Base-by-base conservation (phyloP, 371 early-diverging fungal species). In the Ecytonucleospora hepatopenaei region DNA sequence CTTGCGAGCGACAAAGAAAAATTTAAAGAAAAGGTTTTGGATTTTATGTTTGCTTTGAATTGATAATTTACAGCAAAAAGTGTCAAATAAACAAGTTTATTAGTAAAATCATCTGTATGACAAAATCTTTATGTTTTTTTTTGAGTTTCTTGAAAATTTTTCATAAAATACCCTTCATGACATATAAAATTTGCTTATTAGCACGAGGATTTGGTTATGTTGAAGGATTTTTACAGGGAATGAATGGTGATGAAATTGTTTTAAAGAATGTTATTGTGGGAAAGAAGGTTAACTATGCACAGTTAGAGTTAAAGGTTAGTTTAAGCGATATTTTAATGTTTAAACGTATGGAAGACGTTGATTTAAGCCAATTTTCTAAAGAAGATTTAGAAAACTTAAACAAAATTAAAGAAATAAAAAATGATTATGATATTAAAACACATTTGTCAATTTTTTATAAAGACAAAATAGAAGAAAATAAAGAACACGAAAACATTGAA, bases 21-120 rank as follows among this genome's bases (percentile, higher is more conserved):
- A 24, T 72, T 72, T 59, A 61, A 57, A 55, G 31, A 28, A 16
- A 47, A 55, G 16, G n/a, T 72, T n/a, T 16, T 67, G 32, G 46
- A 24, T 1, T 56, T 28, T 15, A 47, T 65, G n/a, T 21, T 16
- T 12, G 0, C 24, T 35, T 23, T 40, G 0, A 59, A 59, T 24
- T 56, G 48, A 28, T 31, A 62, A 0, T n/a, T n/a, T n/a, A n/a
- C n/a, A n/a, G n/a, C n/a, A n/a, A n/a, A n/a, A n/a, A n/a, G n/a
- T n/a, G n/a, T n/a, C 19, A 48, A 32, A 32, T 67, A 53, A 48
- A 59, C 5, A 5, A 17, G 40, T 40, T 5, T 40, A 40, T 40
- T 40, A 5, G n/a, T 12, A 54, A 5, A 54, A 54, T 12, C 12
- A 35, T 35, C 30, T 16, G 15, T 8, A 5, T 5, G 15, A 15